Percentiles rank a stretch among this genome's conserved stretches.
These are phyloP conservation scores for Blakeslea trispora DNA, from an alignment of 371 early-diverging fungal species.

Conservation along the genomic window DNA sequence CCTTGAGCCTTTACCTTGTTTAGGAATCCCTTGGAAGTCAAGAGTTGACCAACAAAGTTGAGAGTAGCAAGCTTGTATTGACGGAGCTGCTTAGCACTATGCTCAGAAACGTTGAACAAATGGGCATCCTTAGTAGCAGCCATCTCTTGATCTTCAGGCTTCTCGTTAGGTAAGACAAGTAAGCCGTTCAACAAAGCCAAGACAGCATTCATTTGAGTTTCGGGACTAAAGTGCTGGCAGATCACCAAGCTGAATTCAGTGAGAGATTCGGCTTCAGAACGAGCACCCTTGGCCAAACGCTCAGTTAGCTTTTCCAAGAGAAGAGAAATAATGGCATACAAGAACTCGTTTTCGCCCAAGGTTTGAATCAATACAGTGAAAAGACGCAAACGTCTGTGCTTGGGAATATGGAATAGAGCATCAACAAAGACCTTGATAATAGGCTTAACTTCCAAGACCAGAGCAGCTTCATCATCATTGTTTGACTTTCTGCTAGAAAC, in stretches of 20 bases:
- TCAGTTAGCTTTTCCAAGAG: conserved; percentile 74
- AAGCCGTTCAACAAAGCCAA: conserved; percentile 61
- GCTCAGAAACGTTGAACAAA: conserved; percentile 55
- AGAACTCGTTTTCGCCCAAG: conserved; percentile 76
- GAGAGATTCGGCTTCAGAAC: conserved; percentile 59
- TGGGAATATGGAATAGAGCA: conserved; percentile 90
- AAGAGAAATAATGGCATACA: conserved; percentile 73
- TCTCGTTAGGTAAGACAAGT: conserved; percentile 67
- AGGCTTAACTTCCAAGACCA: conserved; percentile 61
- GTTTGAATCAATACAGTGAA: conserved; percentile 83
- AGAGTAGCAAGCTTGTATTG: conserved; percentile 77
- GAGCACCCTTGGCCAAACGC: conserved; percentile 52
- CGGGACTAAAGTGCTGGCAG: conserved; percentile 63
- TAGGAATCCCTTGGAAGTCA: conserved; percentile 67
- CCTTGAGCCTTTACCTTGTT: conserved; percentile 53
- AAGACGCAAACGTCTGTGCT: conserved; percentile 86
- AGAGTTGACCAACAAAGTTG: conserved; percentile 67
- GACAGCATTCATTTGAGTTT: conserved; percentile 71
- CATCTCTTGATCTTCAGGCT: conserved; percentile 44
- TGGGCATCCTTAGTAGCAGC: conserved; percentile 16
- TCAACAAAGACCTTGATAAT: conserved; percentile 91
- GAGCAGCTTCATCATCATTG: conserved; percentile 41
- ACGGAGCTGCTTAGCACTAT: conserved; percentile 68
- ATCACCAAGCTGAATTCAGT: conserved; percentile 70
- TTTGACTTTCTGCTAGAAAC: conserved; percentile 56